phyloP scores from a whole-genome alignment of 192 early-diverging fungal genomes.

The Rhizophagus prolifer region DNA sequence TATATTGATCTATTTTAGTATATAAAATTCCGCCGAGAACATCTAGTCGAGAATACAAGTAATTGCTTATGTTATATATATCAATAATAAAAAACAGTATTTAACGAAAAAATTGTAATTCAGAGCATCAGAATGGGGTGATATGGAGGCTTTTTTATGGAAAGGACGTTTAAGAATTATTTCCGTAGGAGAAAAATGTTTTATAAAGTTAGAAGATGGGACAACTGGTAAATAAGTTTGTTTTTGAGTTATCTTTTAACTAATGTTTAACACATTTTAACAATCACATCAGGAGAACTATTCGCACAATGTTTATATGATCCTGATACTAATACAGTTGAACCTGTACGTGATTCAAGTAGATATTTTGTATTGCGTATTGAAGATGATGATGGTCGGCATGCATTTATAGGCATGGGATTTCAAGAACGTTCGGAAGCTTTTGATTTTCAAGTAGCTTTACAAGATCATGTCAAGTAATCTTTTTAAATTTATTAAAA shows the following conservation, averaged over 20 bases:
- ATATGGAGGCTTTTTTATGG: slow-evolving; percentile 75
- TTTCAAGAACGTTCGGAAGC: slow-evolving; percentile 79
- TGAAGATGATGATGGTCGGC: slow-evolving; percentile 67
- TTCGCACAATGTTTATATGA: slow-evolving; percentile 81
- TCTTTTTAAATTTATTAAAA: background rate
- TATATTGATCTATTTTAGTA: slow-evolving; percentile 34
- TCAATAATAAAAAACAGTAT: background rate
- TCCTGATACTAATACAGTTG: slow-evolving; percentile 64
- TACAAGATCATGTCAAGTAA: slow-evolving; percentile 80
- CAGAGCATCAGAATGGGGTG: slow-evolving; percentile 78
- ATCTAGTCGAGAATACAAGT: slow-evolving; percentile 67
- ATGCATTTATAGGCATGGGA: slow-evolving; percentile 84
- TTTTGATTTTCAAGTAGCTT: slow-evolving; percentile 89
- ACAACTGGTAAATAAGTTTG: slow-evolving; percentile 37
- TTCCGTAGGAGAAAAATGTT: slow-evolving; percentile 61
- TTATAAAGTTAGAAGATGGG: slow-evolving; percentile 73
- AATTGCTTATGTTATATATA: background rate
- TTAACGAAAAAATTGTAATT: slow-evolving; percentile 7
- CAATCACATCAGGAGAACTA: slow-evolving; percentile 58
- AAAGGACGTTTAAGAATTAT: slow-evolving; percentile 76
- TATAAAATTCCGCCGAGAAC: slow-evolving; percentile 72
- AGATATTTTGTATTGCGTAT: slow-evolving; percentile 87
- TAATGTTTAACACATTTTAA: background rate
- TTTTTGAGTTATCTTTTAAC: background rate
- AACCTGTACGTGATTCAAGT: slow-evolving; percentile 78